A percentile compares a stretch with the other conserved stretches of the same genome.
phyloP scores from a whole-genome alignment of 306 rosid species.

The Begonia loranthoides region DNA sequence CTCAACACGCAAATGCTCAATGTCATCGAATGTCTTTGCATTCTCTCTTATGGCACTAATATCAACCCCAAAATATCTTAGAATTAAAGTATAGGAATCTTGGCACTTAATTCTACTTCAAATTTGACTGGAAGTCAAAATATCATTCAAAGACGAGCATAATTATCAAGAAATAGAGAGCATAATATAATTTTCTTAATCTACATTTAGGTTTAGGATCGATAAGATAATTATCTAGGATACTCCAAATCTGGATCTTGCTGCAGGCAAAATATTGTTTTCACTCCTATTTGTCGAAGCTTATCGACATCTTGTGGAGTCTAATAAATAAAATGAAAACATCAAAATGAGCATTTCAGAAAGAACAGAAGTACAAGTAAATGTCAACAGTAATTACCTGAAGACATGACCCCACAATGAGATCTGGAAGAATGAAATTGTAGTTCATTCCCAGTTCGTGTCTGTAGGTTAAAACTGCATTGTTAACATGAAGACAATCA shows the following conservation, averaged over 20 bases:
- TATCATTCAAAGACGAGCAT: too few relatives aligned
- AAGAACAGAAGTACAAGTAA: background rate
- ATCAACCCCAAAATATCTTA: conserved; percentile 87
- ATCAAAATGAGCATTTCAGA: conserved; percentile 15
- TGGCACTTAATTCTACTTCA: conserved; percentile 7
- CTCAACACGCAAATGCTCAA: conserved; percentile 87
- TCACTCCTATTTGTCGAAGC: conserved; percentile 79
- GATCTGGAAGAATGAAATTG: conserved; percentile 73
- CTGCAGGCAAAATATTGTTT: conserved; percentile 90
- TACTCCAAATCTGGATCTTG: conserved; percentile 87
- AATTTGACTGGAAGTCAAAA: background rate
- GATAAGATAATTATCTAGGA: conserved; percentile 25
- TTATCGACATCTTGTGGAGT: conserved; percentile 82
- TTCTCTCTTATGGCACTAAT: conserved; percentile 69
- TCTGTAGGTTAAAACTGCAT: conserved; percentile 81
- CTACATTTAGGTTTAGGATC: conserved; percentile 2
- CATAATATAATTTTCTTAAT: background rate
- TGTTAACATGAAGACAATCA: conserved; percentile 14
- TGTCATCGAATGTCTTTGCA: conserved; percentile 48
- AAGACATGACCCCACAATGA: conserved; percentile 92
- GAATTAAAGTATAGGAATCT: conserved; percentile 25
- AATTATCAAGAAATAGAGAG: too few relatives aligned
- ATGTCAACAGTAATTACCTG: conserved; percentile 45
- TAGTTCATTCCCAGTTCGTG: conserved; percentile 92
- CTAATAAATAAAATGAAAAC: conserved; percentile 21